Evolutionary conservation across 148 eudicot genomes (phyloP).

Genomic region (Talinum fruticosum): DNA sequence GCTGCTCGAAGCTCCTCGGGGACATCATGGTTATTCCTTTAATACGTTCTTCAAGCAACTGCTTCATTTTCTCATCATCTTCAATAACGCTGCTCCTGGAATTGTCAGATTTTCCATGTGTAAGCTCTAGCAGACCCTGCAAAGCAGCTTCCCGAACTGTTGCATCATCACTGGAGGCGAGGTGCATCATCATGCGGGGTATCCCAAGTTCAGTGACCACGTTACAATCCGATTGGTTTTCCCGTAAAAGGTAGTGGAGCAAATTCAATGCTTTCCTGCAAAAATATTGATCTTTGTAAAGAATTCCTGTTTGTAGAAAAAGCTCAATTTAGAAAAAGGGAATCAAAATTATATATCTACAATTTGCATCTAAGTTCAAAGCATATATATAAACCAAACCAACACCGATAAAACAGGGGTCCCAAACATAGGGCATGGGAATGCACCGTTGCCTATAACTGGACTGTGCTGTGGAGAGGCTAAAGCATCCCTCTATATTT

Average conservation of each 20-base stretch:
- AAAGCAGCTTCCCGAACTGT: slow-evolving; percentile 86
- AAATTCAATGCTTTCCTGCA: slow-evolving; percentile 96
- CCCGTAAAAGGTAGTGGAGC: slow-evolving; percentile 71
- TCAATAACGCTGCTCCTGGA: slow-evolving; percentile 24
- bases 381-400: background rate
- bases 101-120: slow-evolving; percentile 33
- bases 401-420: background rate
- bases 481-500: background rate
- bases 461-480: background rate
- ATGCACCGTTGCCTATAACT: too few species aligned
- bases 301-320: background rate
- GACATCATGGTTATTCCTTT: slow-evolving; percentile 65
- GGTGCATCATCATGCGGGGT: slow-evolving; percentile 74
- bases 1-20: slow-evolving; percentile 58
- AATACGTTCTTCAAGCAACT: slow-evolving; percentile 63
- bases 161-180: slow-evolving; percentile 67
- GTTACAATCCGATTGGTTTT: slow-evolving; percentile 51
- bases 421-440: background rate
- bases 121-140: slow-evolving; percentile 65
- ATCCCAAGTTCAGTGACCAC: slow-evolving; percentile 69
- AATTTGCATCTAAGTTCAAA: background rate
- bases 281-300: background rate
- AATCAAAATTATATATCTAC: background rate
- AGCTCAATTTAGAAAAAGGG: too few species aligned
- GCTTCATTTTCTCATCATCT: slow-evolving; percentile 70